These are phyloP conservation scores for Gyrodon lividus DNA, from an alignment of 768 basidiomycete species.

Conservation along the genomic window DNA sequence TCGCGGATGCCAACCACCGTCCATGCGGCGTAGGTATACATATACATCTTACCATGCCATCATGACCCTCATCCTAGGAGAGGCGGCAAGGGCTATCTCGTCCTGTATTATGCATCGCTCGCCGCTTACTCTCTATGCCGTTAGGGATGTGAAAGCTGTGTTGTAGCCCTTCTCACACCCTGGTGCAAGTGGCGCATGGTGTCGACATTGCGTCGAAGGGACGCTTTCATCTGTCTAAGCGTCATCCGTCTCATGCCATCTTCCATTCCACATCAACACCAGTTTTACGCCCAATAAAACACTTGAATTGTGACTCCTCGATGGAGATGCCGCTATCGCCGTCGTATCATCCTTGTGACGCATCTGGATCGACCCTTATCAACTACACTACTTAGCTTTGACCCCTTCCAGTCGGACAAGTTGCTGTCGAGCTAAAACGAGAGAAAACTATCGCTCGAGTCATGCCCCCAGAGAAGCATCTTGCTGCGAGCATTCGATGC, in stretches of 20 bases:
- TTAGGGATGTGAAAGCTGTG: too few species aligned
- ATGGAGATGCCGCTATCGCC: not conserved
- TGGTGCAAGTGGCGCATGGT: too few species aligned
- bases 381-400: not conserved
- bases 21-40: too few species aligned
- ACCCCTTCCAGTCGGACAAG: not conserved
- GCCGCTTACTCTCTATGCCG: too few species aligned
- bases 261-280: not conserved
- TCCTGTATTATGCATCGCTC: too few species aligned
- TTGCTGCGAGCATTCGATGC: not conserved
- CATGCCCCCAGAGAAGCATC: not conserved
- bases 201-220: too few species aligned
- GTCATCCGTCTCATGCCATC: slow-evolving; percentile 26
- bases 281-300: not conserved
- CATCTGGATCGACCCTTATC: not conserved
- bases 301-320: not conserved
- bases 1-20: too few species aligned
- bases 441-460: not conserved
- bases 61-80: too few species aligned
- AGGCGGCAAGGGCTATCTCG: too few species aligned
- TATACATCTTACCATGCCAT: too few species aligned
- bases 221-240: too few species aligned
- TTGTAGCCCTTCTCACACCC: too few species aligned
- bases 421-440: not conserved
- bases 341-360: not conserved